A percentile compares a stretch with the other conserved stretches of the same genome.
Conservation (phyloP, 2,329 filamentous ascomycete genomes). For the Botrytis hyacinthi region DNA sequence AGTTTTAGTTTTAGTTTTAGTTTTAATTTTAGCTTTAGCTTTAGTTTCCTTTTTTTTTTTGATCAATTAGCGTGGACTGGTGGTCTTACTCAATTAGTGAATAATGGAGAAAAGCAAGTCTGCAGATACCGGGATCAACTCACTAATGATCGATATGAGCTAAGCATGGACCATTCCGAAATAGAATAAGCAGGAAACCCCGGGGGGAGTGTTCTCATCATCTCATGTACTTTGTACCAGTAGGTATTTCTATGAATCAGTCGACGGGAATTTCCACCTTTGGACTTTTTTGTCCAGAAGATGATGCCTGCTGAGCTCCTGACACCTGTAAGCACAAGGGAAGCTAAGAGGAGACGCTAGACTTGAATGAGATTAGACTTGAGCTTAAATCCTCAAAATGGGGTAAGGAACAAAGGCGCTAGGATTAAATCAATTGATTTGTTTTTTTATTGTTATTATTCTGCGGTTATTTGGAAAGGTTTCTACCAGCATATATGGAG, state of each 20-base stretch:
- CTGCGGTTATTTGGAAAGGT: not conserved
- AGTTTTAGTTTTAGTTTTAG: not conserved
- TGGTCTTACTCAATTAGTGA: conserved; percentile 8
- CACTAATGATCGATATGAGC: not conserved
- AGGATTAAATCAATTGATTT: not conserved
- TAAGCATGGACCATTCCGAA: not conserved
- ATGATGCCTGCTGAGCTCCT: not conserved
- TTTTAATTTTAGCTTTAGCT: not conserved
- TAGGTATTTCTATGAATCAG: not conserved
- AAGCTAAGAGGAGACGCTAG: not conserved
- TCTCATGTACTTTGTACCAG: too few relatives aligned
- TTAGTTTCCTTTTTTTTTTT: not conserved
- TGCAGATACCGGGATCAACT: not conserved
- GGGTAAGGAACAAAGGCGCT: not conserved
- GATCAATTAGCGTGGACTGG: not conserved
- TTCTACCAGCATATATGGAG: not conserved
- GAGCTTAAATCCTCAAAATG: conserved; percentile 14
- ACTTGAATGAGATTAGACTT: not conserved
- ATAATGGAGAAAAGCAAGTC: conserved; percentile 19
- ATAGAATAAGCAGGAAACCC: not conserved
- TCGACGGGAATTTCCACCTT: not conserved
- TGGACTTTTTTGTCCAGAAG: too few relatives aligned
- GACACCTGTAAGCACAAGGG: not conserved
- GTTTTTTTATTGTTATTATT: not conserved
- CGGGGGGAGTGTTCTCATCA: too few relatives aligned